A percentile compares a stretch with the other conserved stretches of the same genome.
These are phyloP conservation scores for Meripilus lineatus DNA, from an alignment of 1,284 basidiomycete species.

Conservation along the genomic window DNA sequence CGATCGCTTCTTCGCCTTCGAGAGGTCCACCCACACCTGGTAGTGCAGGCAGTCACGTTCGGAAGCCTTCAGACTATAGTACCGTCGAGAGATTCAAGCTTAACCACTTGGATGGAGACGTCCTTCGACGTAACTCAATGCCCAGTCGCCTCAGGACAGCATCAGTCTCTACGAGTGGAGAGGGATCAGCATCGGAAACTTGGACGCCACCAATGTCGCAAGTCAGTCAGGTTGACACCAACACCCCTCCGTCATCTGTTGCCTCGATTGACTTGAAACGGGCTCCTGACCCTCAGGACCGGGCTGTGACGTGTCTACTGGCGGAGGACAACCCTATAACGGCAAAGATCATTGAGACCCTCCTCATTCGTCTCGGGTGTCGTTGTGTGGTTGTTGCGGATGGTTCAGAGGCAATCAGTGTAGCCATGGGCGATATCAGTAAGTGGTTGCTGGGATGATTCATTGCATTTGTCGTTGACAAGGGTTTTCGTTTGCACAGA, in stretches of 20 bases:
- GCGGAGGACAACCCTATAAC: constrained; percentile 98
- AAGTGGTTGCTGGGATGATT: constrained; percentile 38
- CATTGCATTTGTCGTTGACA: constrained; percentile 12
- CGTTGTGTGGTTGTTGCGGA: constrained; percentile 92
- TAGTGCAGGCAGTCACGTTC: constrained; percentile 53
- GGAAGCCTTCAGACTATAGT: constrained; percentile 83
- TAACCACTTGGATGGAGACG: constrained; percentile 67
- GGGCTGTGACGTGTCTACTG: constrained; percentile 85
- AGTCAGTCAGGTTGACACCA: constrained; percentile 44
- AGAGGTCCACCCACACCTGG: constrained; percentile 73
- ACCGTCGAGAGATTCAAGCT: constrained; percentile 84
- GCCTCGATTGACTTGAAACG: constrained; percentile 72
- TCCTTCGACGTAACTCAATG: constrained; percentile 76
- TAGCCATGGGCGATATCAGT: constrained; percentile 96
- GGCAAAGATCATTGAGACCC: constrained; percentile 91
- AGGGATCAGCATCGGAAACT: constrained; percentile 70
- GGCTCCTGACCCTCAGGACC: constrained; percentile 66
- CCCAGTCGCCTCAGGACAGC: constrained; percentile 85
- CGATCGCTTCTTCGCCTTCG: constrained; percentile 88
- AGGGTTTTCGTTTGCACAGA: constrained; percentile 38
- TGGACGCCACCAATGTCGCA: constrained; percentile 58
- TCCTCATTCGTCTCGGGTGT: constrained; percentile 89
- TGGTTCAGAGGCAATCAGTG: constrained; percentile 93
- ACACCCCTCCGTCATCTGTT: constrained; percentile 72
- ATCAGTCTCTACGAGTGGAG: constrained; percentile 75